phyloP scores from a whole-genome alignment of 2,329 filamentous ascomycete genomes.

The Phaeosphaeriaceae sp. region DNA sequence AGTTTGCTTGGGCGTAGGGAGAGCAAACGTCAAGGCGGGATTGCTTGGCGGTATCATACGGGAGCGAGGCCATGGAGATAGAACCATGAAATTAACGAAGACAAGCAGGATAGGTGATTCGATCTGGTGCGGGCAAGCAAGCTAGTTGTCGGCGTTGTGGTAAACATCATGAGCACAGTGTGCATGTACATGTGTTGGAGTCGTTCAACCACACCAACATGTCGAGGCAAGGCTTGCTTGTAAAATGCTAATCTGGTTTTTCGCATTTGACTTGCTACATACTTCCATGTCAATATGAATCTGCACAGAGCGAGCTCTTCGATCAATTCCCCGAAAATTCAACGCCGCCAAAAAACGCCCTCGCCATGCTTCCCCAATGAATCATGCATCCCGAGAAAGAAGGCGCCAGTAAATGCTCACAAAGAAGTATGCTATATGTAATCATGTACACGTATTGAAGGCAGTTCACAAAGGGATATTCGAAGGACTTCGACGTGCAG shows the following conservation, averaged over 20 bases:
- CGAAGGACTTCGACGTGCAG: not conserved
- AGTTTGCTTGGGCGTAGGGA: no score
- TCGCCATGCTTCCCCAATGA: not conserved
- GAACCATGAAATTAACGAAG: no score
- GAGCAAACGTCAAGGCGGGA: no score
- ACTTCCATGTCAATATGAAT: not conserved
- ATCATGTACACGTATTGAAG: not conserved
- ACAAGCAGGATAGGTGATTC: no score
- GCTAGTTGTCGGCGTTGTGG: no score
- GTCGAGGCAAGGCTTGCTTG: not conserved
- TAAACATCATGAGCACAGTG: no score
- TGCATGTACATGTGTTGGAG: no score
- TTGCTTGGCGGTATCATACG: no score
- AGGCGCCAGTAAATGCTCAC: not conserved
- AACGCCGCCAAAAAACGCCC: not conserved
- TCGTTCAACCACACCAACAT: no score
- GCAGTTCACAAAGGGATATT: not conserved
- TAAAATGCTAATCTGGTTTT: not conserved
- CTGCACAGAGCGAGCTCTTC: not conserved
- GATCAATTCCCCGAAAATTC: not conserved
- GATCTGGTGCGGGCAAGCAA: no score
- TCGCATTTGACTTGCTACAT: not conserved
- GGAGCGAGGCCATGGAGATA: no score
- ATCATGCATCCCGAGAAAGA: not conserved
- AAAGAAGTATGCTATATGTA: not conserved